phyloP scores from a whole-genome alignment of 176 grass and related monocot species.

The Oropetium thomaeum region DNA sequence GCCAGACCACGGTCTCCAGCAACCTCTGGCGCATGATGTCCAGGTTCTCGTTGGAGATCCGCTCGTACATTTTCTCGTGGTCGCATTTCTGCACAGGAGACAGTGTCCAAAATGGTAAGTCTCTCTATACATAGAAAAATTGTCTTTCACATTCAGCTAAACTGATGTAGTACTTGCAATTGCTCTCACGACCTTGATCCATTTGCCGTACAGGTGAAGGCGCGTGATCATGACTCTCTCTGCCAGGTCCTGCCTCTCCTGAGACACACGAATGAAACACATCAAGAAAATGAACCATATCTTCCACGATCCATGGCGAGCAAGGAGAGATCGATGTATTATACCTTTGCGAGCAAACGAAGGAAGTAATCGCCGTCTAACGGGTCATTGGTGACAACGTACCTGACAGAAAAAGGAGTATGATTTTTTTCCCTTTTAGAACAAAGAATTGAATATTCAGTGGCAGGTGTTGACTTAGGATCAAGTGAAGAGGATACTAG shows the following conservation, averaged over 20 bases:
- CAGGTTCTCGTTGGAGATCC: conserved; percentile 84
- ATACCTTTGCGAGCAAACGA: conserved; percentile 63
- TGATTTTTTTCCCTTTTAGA: neutral
- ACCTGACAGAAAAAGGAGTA: conserved; percentile 38
- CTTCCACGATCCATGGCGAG: neutral
- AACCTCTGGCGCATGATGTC: conserved; percentile 79
- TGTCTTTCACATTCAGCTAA: neutral
- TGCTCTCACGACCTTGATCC: conserved; percentile 67
- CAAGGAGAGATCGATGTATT: neutral
- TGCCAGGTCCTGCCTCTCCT: conserved; percentile 87
- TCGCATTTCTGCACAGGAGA: conserved; percentile 71
- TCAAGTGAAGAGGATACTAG: neutral
- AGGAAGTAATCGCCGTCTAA: conserved; percentile 71
- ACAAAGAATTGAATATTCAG: neutral
- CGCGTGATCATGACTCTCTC: conserved; percentile 94
- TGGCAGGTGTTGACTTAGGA: neutral
- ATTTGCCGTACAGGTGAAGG: conserved; percentile 85
- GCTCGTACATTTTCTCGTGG: conserved; percentile 81
- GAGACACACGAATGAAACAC: neutral
- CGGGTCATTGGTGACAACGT: conserved; percentile 49
- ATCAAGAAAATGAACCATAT: conserved; percentile 3
- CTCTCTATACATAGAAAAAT: neutral
- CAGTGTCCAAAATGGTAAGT: neutral
- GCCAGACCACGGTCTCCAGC: conserved; percentile 84
- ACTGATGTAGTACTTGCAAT: neutral